Evolutionary conservation across 2,329 filamentous ascomycete genomes (phyloP), one percentile per base, ranked within the genome.

Genomic region (Fusarium sublunatum): DNA sequence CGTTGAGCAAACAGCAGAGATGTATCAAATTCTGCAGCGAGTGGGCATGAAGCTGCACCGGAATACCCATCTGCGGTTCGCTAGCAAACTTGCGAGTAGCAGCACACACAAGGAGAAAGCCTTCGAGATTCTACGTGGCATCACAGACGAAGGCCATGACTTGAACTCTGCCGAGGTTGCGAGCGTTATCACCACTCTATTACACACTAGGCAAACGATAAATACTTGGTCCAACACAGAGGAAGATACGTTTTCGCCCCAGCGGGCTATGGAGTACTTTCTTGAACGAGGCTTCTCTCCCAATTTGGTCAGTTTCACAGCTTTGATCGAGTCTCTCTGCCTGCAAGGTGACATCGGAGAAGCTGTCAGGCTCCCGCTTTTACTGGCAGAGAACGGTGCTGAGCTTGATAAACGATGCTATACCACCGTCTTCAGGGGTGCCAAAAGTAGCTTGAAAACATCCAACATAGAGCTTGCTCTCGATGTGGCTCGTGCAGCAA

Each of bases 291-390:
- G 89, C 2, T 77, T 91, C 43, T 78, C 79, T 19, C 86, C 90
- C 24, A 90, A 91, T 62, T 76, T 85, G 12, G 77, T 87, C 53
- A 82, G 83, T 10, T 86, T 90, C 70, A 90, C 89, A 13, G 82
- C 90, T 40, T 78, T 92, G 56, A 84, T 97, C 51, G 82, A 87
- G 35, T 91, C 92, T 55, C 86, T 93, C 13, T 86, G 90, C 68
- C 80, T 87, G 55, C 84, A 70, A 8, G 74, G 72, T 8, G 70
- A 77, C 32, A 70, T 73, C 13, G 71, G 74, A 32, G 76, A 77
- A 51, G 76, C 75, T 26, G 72, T 76, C 29, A 62, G 74, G 11
- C 67, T 78, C 1, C 72, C 74, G 3, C 64, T 75, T 10, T 47
- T 78, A 4, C 72, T 77, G 12, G 63, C 70, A 31, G 74, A 77